Base-by-base conservation (phyloP, 2,329 filamentous ascomycete species). In the Falciphora oryzae region DNA sequence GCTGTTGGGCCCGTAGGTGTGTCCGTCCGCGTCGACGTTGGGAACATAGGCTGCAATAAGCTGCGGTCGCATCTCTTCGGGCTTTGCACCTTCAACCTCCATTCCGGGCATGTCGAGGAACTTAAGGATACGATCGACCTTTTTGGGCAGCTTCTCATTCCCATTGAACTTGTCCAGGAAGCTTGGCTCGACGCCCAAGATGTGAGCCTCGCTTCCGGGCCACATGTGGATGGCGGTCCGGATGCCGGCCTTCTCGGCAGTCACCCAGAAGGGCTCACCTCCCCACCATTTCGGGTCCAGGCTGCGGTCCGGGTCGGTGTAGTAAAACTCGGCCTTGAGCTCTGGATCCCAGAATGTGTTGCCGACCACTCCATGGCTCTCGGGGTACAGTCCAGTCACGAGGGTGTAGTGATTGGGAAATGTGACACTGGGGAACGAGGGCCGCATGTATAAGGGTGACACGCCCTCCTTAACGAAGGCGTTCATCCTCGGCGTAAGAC, bases 361-460 rank as follows among this genome's bases (percentile, higher is more conserved):
- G 7, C 93, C 91, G 0, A 99, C 93, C 4, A 99, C 83, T 0
- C 95, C 95, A 73, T 99, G 95, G 65, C 89, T 89, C 76, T 98
- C 94, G 0, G 95, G 95, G 70, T 98, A 93, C 31, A 98, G 78
- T 0, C 95, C 95, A 0, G 95, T 98, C 0, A 92, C 92, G 53
- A 98, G 81, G 0, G 94, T 97, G 75, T 94, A 97, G 75, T 98
- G 95, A 71, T 98, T 94, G 16, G 95, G 95, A 71, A 99, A 99
- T 0, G 95, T 99, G 59, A 99, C 92, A 28, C 92, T 96, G 0
- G 95, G 95, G 69, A 99, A 99, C 56, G 92, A 96, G 0, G 95
- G 95, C 8, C 87, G 83, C 93, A 99, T 97, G 77, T 94, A 97
- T 68, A 87, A 84, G 3, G 95, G 94, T 7, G 93, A 97, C 14